phyloP scores from a whole-genome alignment of 768 basidiomycete genomes.

The Saitozyma sp. region DNA sequence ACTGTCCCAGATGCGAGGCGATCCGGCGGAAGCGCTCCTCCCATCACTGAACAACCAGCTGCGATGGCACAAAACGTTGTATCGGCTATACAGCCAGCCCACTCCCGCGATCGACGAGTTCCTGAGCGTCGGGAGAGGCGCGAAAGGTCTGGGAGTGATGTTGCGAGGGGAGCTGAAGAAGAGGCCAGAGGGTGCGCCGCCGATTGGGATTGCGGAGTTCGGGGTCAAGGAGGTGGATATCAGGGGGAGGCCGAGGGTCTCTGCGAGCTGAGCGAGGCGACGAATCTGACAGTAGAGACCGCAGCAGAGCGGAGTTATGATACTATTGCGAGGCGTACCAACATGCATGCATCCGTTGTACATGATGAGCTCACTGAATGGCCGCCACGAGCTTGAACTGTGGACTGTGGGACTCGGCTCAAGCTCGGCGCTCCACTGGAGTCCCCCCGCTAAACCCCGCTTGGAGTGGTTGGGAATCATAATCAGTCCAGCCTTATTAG shows the following conservation, averaged over 20 bases:
- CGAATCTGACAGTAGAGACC: too few relatives aligned
- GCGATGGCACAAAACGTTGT: slow-evolving; percentile 47
- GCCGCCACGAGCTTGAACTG: too few relatives aligned
- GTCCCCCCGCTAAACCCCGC: too few relatives aligned
- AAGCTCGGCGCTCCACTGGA: too few relatives aligned
- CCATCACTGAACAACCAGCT: slow-evolving; percentile 40
- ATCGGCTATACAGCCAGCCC: slow-evolving; percentile 26
- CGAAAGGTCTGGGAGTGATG: slow-evolving; percentile 47
- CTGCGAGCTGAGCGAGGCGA: not conserved
- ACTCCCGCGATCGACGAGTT: slow-evolving; percentile 26
- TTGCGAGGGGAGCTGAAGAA: slow-evolving; percentile 41
- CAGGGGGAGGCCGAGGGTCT: not conserved
- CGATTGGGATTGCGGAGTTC: slow-evolving; percentile 33
- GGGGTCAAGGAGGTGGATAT: slow-evolving; percentile 20
- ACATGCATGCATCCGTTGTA: too few relatives aligned
- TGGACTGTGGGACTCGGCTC: too few relatives aligned
- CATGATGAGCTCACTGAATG: too few relatives aligned
- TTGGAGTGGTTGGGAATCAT: too few relatives aligned
- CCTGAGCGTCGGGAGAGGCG: slow-evolving; percentile 45
- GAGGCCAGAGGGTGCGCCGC: slow-evolving; percentile 19
- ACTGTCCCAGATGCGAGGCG: slow-evolving; percentile 2
- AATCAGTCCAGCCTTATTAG: too few relatives aligned
- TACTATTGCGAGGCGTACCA: too few relatives aligned
- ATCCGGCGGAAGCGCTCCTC: slow-evolving; percentile 30
- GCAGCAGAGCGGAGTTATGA: too few relatives aligned